Evolutionary conservation across 1,284 basidiomycete genomes (phyloP), one percentile per base, ranked within the genome.

Genomic region (Golubevia pallescens): DNA sequence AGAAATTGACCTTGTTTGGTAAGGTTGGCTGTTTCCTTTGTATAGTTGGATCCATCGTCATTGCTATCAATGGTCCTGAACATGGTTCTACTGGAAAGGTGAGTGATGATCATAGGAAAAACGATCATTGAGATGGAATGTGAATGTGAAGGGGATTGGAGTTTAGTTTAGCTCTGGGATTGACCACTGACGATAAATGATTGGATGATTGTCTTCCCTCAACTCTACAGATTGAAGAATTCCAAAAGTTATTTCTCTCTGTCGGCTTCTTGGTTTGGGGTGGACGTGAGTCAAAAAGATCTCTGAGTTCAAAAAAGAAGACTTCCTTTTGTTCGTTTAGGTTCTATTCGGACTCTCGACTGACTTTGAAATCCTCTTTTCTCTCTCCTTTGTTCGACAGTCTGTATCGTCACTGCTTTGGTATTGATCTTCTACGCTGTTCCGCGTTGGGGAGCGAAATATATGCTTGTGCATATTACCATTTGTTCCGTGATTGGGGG

Each of bases 11-110:
- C 2, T 61, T 85, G 3, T 85, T 85, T 58, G 82, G 82, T 60
- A 84, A 81, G 61, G 66, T 85, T n/a, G 82, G 82, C 23, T 83
- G 80, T 66, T 78, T 79, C 66, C 74, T 84, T 56, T 85, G 82
- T 70, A 74, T 85, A 58, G 71, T 82, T 24, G 82, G 82, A 38
- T 77, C 78, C 1, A 74, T 78, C 52, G 77, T 82, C 65, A 85
- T 85, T 48, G 82, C 82, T 1, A 70, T 85, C 60, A 85, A 85
- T 62, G 82, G 77, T n/a, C 82, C 82, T 7, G 70, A 72, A n/a
- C 74, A 75, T 21, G 77, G 82, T 54, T 68, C 71, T n/a, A 70
- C 72, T 24, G 80, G 82, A 42, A 70, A 80, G 42, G 42, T 48
- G 42, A 10, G 42, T 28, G 16, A 48, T 48, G 42, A 48, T 48